phyloP scores from a whole-genome alignment of 148 eudicot genomes.

The Diospyros kaki region DNA sequence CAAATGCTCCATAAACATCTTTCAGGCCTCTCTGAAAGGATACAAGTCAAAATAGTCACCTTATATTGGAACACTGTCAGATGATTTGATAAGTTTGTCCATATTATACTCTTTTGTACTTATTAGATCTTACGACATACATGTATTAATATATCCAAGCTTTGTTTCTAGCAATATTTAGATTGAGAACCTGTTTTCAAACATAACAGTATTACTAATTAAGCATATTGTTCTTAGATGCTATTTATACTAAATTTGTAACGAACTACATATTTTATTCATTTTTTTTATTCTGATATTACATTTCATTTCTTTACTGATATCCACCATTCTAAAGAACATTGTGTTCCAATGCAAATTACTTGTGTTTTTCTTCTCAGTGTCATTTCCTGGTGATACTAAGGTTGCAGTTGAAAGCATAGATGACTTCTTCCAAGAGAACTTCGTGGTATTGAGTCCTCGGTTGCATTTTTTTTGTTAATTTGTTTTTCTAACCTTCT shows the following conservation, averaged over 20 bases:
- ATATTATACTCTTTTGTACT: no score
- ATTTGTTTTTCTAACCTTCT: background rate
- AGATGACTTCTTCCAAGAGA: slow-evolving; percentile 32
- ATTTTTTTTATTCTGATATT: background rate
- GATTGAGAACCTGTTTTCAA: no score
- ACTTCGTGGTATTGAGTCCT: slow-evolving; percentile 40
- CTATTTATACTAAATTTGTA: no score
- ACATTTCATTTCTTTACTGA: background rate
- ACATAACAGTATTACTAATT: no score
- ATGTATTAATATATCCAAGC: no score
- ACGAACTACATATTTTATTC: background rate
- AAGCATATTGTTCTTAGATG: no score
- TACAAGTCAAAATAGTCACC: no score
- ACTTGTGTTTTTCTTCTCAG: slow-evolving; percentile 24
- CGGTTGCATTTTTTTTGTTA: background rate
- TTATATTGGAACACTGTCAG: no score
- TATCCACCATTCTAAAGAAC: background rate
- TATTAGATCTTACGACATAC: no score
- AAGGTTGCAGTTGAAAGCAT: slow-evolving; percentile 26
- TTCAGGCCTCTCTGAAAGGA: no score
- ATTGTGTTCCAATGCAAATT: background rate
- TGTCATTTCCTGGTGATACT: slow-evolving; percentile 23
- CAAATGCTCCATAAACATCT: no score
- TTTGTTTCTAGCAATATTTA: no score
- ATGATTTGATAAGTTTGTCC: background rate